Percentiles rank a stretch among this genome's conserved stretches.
Conservation (phyloP, 768 basidiomycete genomes). For the Pholiota molesta region DNA sequence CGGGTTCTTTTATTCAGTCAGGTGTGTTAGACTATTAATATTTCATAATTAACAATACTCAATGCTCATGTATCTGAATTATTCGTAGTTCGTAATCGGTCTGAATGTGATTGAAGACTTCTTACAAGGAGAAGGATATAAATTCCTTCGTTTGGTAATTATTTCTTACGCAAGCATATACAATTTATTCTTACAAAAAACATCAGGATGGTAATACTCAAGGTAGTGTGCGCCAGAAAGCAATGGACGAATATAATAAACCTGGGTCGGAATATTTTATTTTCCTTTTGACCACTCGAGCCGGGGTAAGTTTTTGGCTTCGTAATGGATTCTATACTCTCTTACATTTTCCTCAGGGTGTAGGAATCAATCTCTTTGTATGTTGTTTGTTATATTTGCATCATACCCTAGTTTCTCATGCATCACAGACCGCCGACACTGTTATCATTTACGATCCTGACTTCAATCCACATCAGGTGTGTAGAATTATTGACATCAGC, state of each 20-base stretch:
- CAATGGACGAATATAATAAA: constrained; percentile 94
- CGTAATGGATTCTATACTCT: constrained; percentile 1
- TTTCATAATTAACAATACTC: background rate
- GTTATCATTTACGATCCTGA: constrained; percentile 95
- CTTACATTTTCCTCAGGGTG: constrained; percentile 49
- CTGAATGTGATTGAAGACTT: constrained; percentile 91
- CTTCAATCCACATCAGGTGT: constrained; percentile 95
- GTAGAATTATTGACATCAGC: constrained; percentile 17
- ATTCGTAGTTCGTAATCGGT: constrained; percentile 80
- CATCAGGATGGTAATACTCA: constrained; percentile 87
- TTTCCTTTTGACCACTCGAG: constrained; percentile 89
- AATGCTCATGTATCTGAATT: background rate
- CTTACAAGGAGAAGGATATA: constrained; percentile 76
- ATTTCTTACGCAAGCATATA: background rate
- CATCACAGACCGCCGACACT: constrained; percentile 80
- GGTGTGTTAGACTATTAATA: constrained; percentile 42
- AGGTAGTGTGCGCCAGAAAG: constrained; percentile 83
- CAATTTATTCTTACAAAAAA: constrained; percentile 7
- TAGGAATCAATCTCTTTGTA: constrained; percentile 83
- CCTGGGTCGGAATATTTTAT: constrained; percentile 87
- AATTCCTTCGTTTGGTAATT: constrained; percentile 75
- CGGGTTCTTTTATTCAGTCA: constrained; percentile 92
- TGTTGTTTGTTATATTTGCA: constrained; percentile 17
- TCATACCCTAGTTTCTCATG: background rate
- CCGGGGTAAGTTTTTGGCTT: constrained; percentile 54